Evolutionary conservation across 1,284 basidiomycete species (phyloP).

Genomic region (Peniophora sp.): DNA sequence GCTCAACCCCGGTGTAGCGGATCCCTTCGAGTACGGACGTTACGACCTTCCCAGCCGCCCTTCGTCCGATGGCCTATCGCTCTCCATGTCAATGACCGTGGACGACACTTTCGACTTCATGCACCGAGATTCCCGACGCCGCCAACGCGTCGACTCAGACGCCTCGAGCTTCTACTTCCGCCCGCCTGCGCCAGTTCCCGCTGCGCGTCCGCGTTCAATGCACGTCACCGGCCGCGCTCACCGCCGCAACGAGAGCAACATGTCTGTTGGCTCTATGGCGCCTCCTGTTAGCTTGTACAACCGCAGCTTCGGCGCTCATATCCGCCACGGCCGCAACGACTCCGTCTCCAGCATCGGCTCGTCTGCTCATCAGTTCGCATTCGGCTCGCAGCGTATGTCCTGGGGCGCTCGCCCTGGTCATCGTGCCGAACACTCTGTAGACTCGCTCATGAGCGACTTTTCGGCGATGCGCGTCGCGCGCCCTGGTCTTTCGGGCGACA

Average conservation of each 20-base stretch:
- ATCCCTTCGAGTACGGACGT: constrained; percentile 71
- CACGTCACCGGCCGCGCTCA: constrained; percentile 30
- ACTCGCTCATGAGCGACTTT: constrained; percentile 60
- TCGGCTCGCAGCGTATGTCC: constrained; percentile 45
- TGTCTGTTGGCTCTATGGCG: constrained; percentile 41
- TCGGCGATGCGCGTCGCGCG: constrained; percentile 52
- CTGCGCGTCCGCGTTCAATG: constrained; percentile 17
- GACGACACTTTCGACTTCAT: constrained; percentile 72
- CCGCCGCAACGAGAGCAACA: constrained; percentile 36
- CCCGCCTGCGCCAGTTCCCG: constrained; percentile 18
- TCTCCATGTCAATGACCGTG: constrained; percentile 45
- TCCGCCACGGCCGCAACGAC: constrained; percentile 30
- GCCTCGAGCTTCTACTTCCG: constrained; percentile 71
- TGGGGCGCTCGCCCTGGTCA: constrained; percentile 45
- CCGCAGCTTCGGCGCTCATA: constrained; percentile 41
- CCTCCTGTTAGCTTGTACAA: constrained; percentile 72
- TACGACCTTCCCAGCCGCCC: constrained; percentile 43
- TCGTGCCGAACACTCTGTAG: constrained; percentile 49
- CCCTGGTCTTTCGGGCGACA: constrained; percentile 72
- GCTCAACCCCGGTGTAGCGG: constrained; percentile 50
- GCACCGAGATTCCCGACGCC: constrained; percentile 28
- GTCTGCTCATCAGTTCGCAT: constrained; percentile 42
- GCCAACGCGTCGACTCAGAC: constrained; percentile 63
- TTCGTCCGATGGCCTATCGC: constrained; percentile 47
- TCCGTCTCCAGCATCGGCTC: constrained; percentile 48